Evolutionary conservation across 768 basidiomycete genomes (phyloP).

Genomic region (Cystobasidium tubakii): DNA sequence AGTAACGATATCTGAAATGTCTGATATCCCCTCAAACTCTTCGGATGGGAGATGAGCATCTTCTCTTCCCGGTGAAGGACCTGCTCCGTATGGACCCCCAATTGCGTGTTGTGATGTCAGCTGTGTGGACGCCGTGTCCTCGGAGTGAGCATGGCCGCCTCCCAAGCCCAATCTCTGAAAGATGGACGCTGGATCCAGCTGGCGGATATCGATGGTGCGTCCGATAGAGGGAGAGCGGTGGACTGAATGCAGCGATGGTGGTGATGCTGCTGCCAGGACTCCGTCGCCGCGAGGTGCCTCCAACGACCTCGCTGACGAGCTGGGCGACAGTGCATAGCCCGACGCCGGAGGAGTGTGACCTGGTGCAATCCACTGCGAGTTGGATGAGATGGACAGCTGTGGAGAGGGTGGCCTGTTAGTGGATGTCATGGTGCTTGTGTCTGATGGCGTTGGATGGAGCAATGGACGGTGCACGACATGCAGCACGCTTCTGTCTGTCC

Average conservation of each 20-base stretch:
- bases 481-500: not conserved
- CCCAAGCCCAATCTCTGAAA: not conserved
- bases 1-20: not conserved
- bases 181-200: not conserved
- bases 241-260: not conserved
- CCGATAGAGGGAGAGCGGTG: not conserved
- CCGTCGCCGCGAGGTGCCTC: no score
- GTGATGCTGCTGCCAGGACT: no score
- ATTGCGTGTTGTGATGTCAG: not conserved
- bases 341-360: conserved; percentile 1
- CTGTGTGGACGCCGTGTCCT: not conserved
- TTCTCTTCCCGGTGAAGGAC: conserved; percentile 95
- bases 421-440: not conserved
- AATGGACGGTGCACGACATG: not conserved
- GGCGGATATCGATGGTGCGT: not conserved
- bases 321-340: conserved; percentile 13
- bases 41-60: conserved; percentile 66
- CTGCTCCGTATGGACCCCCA: conserved; percentile 52
- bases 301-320: not conserved
- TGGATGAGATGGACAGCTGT: conserved; percentile 26
- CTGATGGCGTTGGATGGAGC: not conserved
- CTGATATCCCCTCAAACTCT: not conserved
- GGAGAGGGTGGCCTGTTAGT: conserved; percentile 8
- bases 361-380: conserved; percentile 22
- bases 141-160: no score